Evolutionary conservation across 495 filamentous ascomycete genomes (phyloP), one percentile per base, ranked within the genome.

Genomic region (Hyaloscypha bicolor): DNA sequence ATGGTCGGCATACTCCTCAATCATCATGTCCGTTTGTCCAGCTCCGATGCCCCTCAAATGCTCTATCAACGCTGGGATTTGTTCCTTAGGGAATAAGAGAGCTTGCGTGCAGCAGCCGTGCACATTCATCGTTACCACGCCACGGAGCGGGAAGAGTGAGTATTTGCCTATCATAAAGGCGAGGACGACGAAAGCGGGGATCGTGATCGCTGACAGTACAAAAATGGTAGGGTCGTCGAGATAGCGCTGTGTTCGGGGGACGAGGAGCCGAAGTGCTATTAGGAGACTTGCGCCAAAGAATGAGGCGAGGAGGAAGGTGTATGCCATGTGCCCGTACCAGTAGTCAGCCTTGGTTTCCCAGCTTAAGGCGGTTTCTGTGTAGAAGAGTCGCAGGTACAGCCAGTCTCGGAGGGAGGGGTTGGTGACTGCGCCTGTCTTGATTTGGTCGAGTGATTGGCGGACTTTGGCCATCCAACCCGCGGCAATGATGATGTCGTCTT

Each of bases 371-470:
- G 77, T 78, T 66, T 85, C 80, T 6, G 79, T 81, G 68, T 80
- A 81, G 68, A 85, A 85, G 4, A 85, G 74, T 9, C 81, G 79
- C 31, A 85, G 67, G 53, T 85, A 85, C 11, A 85, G 55, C 81
- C 80, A 85, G 53, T 76, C 69, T 30, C 57, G 55, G n/a, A 32
- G 45, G 75, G 75, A 60, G 69, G 61, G 31, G 51, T 48, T 6
- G 67, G 71, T n/a, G 71, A 67, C 48, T 69, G 74, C 75, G 59
- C 72, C 71, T 14, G 81, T 71, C 4, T 72, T 71, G 21, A 83
- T 74, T 11, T 73, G 71, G 29, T 66, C 69, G 19, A 83, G 66
- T 19, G 76, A 77, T 14, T 76, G 74, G 22, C 80, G 61, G 0
- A 80, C 81, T 66, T 75, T 76, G 8, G 78, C 72, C 22, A 81